A percentile compares a stretch with the other conserved stretches of the same genome.
These are phyloP conservation scores for Pichia manshurica DNA, from an alignment of 805 yeast genomes.

Conservation along the genomic window DNA sequence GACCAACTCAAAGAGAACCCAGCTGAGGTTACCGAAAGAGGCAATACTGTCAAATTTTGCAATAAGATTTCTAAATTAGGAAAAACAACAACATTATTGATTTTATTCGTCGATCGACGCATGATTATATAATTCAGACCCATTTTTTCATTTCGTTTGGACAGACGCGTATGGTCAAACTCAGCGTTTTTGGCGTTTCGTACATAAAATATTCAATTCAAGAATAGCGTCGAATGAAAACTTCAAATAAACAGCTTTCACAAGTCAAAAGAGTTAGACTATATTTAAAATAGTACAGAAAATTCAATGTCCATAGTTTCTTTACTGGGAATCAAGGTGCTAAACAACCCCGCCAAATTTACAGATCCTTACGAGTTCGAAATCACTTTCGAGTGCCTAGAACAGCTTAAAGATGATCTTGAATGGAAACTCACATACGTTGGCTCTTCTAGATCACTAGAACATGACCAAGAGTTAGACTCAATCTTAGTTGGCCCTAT, in stretches of 20 bases:
- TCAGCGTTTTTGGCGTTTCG: no score
- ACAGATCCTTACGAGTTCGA: constrained; percentile 93
- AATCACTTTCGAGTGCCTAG: constrained; percentile 94
- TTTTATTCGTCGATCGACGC: neutral
- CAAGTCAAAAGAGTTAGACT: no score
- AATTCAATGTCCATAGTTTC: constrained; percentile 84
- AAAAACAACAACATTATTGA: neutral
- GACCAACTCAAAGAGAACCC: no score
- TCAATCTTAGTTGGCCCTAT: constrained; percentile 98
- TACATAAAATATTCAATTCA: no score
- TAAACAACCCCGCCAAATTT: constrained; percentile 92
- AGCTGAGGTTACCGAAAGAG: neutral
- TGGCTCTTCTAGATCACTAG: constrained; percentile 89
- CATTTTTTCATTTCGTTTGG: no score
- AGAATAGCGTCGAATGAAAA: no score
- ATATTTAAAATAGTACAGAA: neutral
- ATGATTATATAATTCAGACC: no score
- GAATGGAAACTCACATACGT: constrained; percentile 98
- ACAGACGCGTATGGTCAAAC: no score
- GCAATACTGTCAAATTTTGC: no score
- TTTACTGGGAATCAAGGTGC: constrained; percentile 80
- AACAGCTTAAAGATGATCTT: constrained; percentile 82
- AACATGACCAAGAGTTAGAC: constrained; percentile 95
- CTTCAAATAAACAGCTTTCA: no score
- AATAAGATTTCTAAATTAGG: neutral